Conservation (phyloP, 1,284 basidiomycete species). For the Flammula alnicola region DNA sequence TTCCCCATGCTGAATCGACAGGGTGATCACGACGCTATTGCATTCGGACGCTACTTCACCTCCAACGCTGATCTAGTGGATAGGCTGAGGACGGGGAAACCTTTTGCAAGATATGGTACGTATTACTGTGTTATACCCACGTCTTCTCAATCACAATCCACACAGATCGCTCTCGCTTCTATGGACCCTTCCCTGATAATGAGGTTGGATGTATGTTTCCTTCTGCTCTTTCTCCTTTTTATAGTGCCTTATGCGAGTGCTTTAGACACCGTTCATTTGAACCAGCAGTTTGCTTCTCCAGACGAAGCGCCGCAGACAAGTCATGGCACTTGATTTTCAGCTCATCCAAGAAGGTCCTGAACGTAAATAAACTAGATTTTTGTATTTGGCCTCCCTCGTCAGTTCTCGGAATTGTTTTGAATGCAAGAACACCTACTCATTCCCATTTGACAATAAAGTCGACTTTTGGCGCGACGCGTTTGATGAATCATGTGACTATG, state of each 20-base stretch:
- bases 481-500: too few species aligned
- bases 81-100: conserved; percentile 11
- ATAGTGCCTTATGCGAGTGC: neutral
- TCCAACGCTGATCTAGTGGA: conserved; percentile 19
- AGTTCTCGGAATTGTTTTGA: too few species aligned
- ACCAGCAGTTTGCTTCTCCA: conserved; percentile 12
- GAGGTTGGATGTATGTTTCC: conserved; percentile 18
- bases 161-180: conserved; percentile 20
- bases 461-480: too few species aligned
- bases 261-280: conserved; percentile 14
- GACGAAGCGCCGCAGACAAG: conserved; percentile 20
- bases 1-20: too few species aligned
- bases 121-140: neutral
- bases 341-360: too few species aligned
- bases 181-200: conserved; percentile 23
- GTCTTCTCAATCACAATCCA: neutral
- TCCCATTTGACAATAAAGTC: too few species aligned
- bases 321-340: too few species aligned
- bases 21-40: conserved; percentile 23
- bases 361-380: too few species aligned
- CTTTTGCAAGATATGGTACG: conserved; percentile 16
- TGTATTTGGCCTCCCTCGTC: too few species aligned
- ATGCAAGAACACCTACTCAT: too few species aligned
- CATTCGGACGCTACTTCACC: conserved; percentile 22
- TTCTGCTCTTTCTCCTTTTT: neutral